Percentiles rank a stretch among this genome's conserved stretches.
Conservation (phyloP, 139 green algal species). For the Edaphochlamys debaryana region DNA sequence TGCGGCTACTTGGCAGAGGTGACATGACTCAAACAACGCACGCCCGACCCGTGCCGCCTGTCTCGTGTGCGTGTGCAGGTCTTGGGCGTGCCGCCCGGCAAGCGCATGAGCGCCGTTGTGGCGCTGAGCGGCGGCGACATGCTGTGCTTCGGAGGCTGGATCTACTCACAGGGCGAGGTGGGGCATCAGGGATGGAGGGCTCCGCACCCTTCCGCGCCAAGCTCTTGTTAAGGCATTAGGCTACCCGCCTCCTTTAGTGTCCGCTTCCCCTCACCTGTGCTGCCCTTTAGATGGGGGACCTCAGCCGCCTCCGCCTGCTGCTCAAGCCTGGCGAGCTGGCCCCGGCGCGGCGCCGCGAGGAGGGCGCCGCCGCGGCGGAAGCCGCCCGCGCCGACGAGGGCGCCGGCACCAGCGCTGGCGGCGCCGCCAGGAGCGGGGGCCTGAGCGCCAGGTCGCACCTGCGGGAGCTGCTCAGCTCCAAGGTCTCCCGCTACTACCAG, state of each 20-base stretch:
- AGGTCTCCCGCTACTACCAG: constrained; percentile 9
- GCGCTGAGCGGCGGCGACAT: constrained; percentile 19
- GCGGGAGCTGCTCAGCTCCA: not conserved
- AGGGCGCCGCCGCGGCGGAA: not conserved
- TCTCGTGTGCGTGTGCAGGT: too few species aligned
- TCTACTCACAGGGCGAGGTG: constrained; percentile 43
- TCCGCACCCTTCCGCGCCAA: not conserved
- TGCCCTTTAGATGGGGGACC: constrained; percentile 5
- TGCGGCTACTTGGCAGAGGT: too few species aligned
- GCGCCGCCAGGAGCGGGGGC: too few species aligned
- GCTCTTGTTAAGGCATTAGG: not conserved
- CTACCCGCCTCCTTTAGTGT: not conserved
- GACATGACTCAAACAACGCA: too few species aligned
- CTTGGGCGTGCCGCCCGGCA: constrained; percentile 7
- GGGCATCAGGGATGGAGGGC: not conserved
- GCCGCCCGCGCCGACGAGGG: not conserved
- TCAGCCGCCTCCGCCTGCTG: constrained; percentile 5
- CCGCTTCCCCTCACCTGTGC: not conserved
- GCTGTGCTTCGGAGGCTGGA: constrained; percentile 48
- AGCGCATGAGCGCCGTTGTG: constrained; percentile 49
- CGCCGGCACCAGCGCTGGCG: too few species aligned
- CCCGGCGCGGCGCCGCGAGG: not conserved
- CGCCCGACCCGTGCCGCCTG: too few species aligned
- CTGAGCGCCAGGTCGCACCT: not conserved
- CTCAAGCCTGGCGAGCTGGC: not conserved